Evolutionary conservation across 768 basidiomycete genomes (phyloP), one percentile per base, ranked within the genome.

Genomic region (Agaricus subrufescens): DNA sequence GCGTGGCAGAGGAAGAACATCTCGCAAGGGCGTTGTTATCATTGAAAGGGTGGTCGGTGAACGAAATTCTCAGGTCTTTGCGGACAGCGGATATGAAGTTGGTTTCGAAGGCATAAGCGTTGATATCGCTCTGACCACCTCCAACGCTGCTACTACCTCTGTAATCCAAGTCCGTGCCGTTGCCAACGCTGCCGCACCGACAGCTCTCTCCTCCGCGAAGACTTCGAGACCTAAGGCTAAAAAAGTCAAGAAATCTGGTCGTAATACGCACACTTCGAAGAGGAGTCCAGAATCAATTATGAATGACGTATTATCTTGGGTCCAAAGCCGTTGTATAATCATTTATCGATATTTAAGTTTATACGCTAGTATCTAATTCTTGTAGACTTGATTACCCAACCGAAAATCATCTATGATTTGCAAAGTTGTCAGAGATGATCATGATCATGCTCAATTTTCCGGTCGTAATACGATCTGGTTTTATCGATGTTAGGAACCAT

Each of bases 221-320:
- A 46, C 25, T n/a, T 46, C 11, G 23, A 29, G 26, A 46, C n/a
- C 8, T 7, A 29, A 46, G 45, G 25, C 26, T 42, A 15, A 19
- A 42, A 6, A 11, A 7, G 34, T 7, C 34, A 42, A 15, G 40
- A 19, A 42, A 7, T 42, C 6, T 15, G 40, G 19, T 42, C 15
- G 39, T 4, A 25, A 15, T 23, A 10, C 15, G 11, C 27, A 9
- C 2, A 40, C 37, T 39, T 3, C 8, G 12, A 27, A 27, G 37
- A 54, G 46, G 37, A 54, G 46, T 23, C 53, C 45, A 1, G 46
- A 54, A 14, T 54, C 46, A 27, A 37, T 54, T 15, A 47, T 54
- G 46, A 54, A 38, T 4, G 38, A 54, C 15, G 45, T 54, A 27
- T 39, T 54, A 25, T 40, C 53, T 26, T 54, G 53, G 53, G 53